Evolutionary conservation across 2,329 filamentous ascomycete species (phyloP).

Genomic region (Xylaria sp.): DNA sequence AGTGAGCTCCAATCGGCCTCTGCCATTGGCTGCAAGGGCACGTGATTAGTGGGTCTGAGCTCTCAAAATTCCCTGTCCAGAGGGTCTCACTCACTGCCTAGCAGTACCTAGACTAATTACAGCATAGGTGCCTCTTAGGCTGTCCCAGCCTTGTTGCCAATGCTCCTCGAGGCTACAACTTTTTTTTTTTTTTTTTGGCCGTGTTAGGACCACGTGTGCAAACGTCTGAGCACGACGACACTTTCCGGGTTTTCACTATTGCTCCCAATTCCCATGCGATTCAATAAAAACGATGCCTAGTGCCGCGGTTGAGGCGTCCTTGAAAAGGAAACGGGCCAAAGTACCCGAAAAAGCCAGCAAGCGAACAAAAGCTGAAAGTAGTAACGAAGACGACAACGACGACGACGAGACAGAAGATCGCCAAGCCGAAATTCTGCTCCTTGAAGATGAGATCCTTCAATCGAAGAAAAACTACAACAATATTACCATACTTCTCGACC

Average conservation of each 20-base stretch:
- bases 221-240: background rate
- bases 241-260: background rate
- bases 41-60: conserved; percentile 44
- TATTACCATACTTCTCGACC: conserved; percentile 76
- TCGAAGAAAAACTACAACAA: conserved; percentile 94
- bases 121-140: background rate
- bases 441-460: conserved; percentile 85
- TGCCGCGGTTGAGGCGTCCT: conserved; percentile 46
- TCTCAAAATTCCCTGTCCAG: conserved; percentile 30
- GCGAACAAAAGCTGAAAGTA: conserved; percentile 61
- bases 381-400: conserved; percentile 60
- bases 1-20: conserved; percentile 38
- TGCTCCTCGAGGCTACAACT: conserved; percentile 43
- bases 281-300: conserved; percentile 46
- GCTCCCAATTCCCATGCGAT: background rate
- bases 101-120: background rate
- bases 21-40: conserved; percentile 43
- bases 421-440: conserved; percentile 74
- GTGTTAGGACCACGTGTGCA: background rate
- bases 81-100: conserved; percentile 12
- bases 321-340: conserved; percentile 65
- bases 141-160: conserved; percentile 43
- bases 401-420: conserved; percentile 64
- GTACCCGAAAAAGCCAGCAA: conserved; percentile 61
- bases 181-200: conserved; percentile 26